Base-by-base conservation (phyloP, 2,329 filamentous ascomycete genomes). In the Dryadomyces quercus-mongolicae region DNA sequence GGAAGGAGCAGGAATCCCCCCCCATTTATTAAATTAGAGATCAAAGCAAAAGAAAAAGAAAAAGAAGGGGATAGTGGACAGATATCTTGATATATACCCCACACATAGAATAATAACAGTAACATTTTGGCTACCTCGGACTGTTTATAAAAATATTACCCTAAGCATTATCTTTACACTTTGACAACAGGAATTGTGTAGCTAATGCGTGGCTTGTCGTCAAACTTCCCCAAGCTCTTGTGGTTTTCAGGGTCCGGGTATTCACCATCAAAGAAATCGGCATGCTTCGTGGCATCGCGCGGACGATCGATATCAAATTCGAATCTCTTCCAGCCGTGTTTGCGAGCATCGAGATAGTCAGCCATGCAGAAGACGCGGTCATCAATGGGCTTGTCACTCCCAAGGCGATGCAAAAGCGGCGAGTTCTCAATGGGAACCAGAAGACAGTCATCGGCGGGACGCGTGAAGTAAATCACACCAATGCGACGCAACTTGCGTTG, bases 201-300 rank as follows among this genome's bases (percentile, higher is more conserved):
- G 34, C 20, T 40, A 5, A 87, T 65, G 13, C 92, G 66, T 1
- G 75, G 80, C 59, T 42, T 34, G 22, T 51, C 40, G 49, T 51
- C 49, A 51, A 51, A 51, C 31, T 92, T 87, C 15, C 84, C 85
- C 57, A 86, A 80, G 58, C 86, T 87, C 55, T 81, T 79, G 60
- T 87, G 79, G 44, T 92, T 78, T 42, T 85, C 67, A 2, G 86
- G 86, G 0, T 86, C 76, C 0, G 88, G 88, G 67, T 86, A 90
- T 63, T 85, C 73, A 38, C 81, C 81, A 62, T 91, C 88, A 67
- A 89, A 86, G 45, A 84, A 78, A 59, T 52, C 50, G 40, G 40
- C 50, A 25, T 52, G 50, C 21, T 34, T 34, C 7, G 7, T 20
- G 12, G 13, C 31, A 25, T 52, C 50, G 3, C 22, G 21, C 22